Evolutionary conservation across 2,329 filamentous ascomycete species (phyloP), one percentile per base, ranked within the genome.

Genomic region (Graphilbum sp.): DNA sequence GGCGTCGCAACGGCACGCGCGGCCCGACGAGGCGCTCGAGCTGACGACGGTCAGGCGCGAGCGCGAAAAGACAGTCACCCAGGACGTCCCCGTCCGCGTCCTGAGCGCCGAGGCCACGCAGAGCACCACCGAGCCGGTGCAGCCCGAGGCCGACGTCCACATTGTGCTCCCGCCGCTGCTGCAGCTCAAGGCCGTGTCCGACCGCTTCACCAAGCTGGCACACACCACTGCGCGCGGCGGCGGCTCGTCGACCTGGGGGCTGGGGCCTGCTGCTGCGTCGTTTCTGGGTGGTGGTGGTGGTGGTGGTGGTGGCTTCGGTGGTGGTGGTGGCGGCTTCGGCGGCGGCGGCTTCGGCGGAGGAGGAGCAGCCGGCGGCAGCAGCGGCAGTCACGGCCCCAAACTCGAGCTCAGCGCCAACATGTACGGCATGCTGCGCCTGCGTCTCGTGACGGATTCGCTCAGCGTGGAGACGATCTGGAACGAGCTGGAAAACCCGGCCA

Each of bases 81-180:
- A 98, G 53, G 86, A 96, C 57, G 81, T 98, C 30, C 90, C 90
- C n/a, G 80, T 96, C 32, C 79, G 87, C 16, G 86, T 98, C 2
- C 70, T 98, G 10, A 76, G 83, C 41, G 77, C 83, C 2, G 74
- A 80, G 37, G 79, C 75, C 0, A 85, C 96, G n/a, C 82, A 90
- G 51, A 81, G 77, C n/a, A 76, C 96, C 44, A 85, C 93, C 61
- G 88, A 98, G 60, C 90, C 90, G 13, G 76, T 78, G 43, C 85
- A 87, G 42, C 78, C 84, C 42, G 86, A 94, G 49, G 85, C 88
- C 30, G 90, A 96, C 51, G 87, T 95, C 3, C 82, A 96, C 58
- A 93, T 98, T 52, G 76, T 86, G 38, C 68, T 98, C 4, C 90
- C 90, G 0, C 79, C 84, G 5, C 63, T 98, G 5, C 66, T 86